phyloP scores from a whole-genome alignment of 1,284 basidiomycete species.

The Coniferiporia weirii region DNA sequence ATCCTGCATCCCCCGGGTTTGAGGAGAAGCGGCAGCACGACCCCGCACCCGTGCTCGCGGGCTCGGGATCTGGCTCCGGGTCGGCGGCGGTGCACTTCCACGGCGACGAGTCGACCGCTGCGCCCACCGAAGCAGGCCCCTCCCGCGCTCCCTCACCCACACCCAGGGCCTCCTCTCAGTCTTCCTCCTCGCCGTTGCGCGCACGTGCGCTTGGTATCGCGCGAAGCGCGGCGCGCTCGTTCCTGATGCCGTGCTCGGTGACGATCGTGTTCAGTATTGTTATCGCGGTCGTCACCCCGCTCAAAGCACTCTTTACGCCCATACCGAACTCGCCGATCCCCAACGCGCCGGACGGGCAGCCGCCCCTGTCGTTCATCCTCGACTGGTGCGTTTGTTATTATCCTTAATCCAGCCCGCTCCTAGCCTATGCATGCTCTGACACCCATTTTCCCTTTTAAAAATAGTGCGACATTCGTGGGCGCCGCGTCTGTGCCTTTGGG shows the following conservation, averaged over 20 bases:
- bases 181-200: neutral
- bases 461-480: constrained; percentile 55
- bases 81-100: constrained; percentile 29
- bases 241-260: constrained; percentile 45
- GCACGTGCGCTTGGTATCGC: neutral
- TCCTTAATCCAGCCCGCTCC: neutral
- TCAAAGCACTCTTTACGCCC: constrained; percentile 69
- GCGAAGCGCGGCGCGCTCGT: neutral
- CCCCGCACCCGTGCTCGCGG: no score
- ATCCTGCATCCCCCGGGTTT: neutral
- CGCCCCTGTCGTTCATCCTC: constrained; percentile 64
- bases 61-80: neutral
- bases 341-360: constrained; percentile 67
- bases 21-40: neutral
- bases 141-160: constrained; percentile 24
- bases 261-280: constrained; percentile 61
- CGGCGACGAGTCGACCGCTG: constrained; percentile 24
- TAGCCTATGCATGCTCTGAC: no score
- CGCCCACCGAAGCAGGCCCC: constrained; percentile 23
- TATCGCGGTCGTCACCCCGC: constrained; percentile 57
- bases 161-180: neutral
- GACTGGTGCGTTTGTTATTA: constrained; percentile 32
- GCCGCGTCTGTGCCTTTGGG: constrained; percentile 69
- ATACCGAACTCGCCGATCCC: constrained; percentile 50
- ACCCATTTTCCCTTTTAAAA: no score